Evolutionary conservation across 768 basidiomycete species (phyloP).

Genomic region (Botryobasidium botryosum): DNA sequence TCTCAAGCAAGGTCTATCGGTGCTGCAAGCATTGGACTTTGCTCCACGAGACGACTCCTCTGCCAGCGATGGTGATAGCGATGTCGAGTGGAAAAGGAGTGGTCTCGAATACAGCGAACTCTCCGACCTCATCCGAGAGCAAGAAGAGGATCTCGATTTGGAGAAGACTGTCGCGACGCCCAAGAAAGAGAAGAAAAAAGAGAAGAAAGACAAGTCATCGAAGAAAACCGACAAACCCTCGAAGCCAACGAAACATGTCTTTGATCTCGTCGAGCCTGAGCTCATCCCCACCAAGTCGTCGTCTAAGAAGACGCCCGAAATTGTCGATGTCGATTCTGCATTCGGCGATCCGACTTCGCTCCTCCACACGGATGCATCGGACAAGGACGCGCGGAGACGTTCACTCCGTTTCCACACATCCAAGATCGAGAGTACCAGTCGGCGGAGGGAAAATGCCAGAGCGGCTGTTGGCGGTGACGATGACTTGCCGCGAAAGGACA

Average conservation of each 20-base stretch:
- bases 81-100: constrained; percentile 4
- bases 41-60: constrained; percentile 15
- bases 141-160: too few relatives aligned
- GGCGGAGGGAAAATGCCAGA: constrained; percentile 54
- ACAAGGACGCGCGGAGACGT: constrained; percentile 69
- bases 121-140: too few relatives aligned
- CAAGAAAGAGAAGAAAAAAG: too few relatives aligned
- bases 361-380: constrained; percentile 52
- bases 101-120: too few relatives aligned
- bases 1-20: constrained; percentile 65
- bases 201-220: too few relatives aligned
- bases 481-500: constrained; percentile 68
- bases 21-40: constrained; percentile 76
- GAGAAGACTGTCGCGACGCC: too few relatives aligned
- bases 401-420: constrained; percentile 86
- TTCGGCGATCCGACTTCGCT: constrained; percentile 65
- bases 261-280: too few relatives aligned
- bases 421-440: constrained; percentile 69
- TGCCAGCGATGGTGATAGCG: constrained; percentile 10
- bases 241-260: too few relatives aligned
- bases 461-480: constrained; percentile 77
- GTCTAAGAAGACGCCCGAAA: too few relatives aligned
- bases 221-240: too few relatives aligned
- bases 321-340: constrained; percentile 23
- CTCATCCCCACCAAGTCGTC: too few relatives aligned